Base-by-base conservation (phyloP, 1,284 basidiomycete genomes). In the Pterulicium gracile region DNA sequence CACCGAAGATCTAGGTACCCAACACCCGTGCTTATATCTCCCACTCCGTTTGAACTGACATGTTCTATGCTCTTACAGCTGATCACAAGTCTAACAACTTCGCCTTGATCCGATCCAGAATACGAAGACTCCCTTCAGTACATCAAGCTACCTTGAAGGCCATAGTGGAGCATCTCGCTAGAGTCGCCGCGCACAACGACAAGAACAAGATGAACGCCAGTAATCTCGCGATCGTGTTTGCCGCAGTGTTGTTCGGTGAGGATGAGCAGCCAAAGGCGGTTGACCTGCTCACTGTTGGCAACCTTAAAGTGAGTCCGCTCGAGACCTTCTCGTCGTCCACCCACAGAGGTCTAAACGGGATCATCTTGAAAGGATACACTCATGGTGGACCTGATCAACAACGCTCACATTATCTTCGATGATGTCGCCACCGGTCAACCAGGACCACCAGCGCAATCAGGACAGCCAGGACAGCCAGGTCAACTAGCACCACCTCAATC, bases 181-280 rank as follows among this genome's bases (percentile, higher is more conserved):
- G 83, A 19, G 80, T 98, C 3, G 79, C 81, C 1, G 68, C 77
- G 4, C 70, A 76, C 44, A 70, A 75, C 3, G 77, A 81, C 17
- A 77, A 77, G 60, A 98, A 96, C 64, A 97, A 96, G 66, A 98
- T 98, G 95, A 90, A 92, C 52, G 70, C 85, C 0, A 88, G 87
- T 68, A 94, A 92, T 57, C 68, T 94, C 19, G 86, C 88, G 3
- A 90, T 93, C 47, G 81, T 91, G 1, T 92, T 92, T 63, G 81
- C 81, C 36, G 72, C 79, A 10, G 88, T 91, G 10, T 76, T 95
- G 41, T 93, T 95, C 56, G 90, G 90, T 10, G 89, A 92, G 59
- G 91, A 95, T 50, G 87, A 93, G 49, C 69, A 88, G 43, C 79
- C 85, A 0, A 83, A 82, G 54, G 79, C 74, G 23, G 77, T 73